Percentiles rank a stretch among this genome's conserved stretches.
phyloP scores from a whole-genome alignment of 2,329 filamentous ascomycete genomes.

The Cordyceps fumosorosea region DNA sequence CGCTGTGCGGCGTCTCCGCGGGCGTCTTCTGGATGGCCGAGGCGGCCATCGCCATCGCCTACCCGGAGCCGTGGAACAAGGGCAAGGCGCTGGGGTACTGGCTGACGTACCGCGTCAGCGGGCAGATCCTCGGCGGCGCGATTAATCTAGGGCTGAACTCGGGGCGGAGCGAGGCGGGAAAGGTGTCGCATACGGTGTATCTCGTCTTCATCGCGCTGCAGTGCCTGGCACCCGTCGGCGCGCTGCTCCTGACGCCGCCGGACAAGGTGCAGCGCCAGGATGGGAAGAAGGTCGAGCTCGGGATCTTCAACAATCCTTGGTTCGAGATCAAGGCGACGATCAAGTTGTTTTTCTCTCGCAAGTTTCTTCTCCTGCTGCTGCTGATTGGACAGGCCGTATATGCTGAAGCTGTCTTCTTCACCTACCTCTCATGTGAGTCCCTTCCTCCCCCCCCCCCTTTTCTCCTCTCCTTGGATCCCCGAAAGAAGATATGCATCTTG shows the following conservation, averaged over 20 bases:
- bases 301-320: slow-evolving; percentile 49
- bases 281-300: slow-evolving; percentile 53
- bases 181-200: slow-evolving; percentile 63
- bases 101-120: slow-evolving; percentile 52
- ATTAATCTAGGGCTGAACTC: slow-evolving; percentile 64
- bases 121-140: slow-evolving; percentile 65
- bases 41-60: slow-evolving; percentile 64
- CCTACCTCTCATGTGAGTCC: slow-evolving; percentile 42
- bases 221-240: slow-evolving; percentile 57
- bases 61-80: slow-evolving; percentile 63
- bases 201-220: slow-evolving; percentile 66
- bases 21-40: slow-evolving; percentile 73
- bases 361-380: slow-evolving; percentile 58
- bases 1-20: slow-evolving; percentile 62
- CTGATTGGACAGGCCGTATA: slow-evolving; percentile 68
- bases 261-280: slow-evolving; percentile 58
- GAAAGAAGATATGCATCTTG: not conserved
- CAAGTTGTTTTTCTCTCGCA: slow-evolving; percentile 51
- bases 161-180: slow-evolving; percentile 48
- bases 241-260: slow-evolving; percentile 55
- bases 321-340: slow-evolving; percentile 54
- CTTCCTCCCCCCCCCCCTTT: too few species aligned
- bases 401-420: slow-evolving; percentile 66
- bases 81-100: slow-evolving; percentile 62
- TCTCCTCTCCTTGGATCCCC: too few species aligned